Evolutionary conservation across 306 rosid species (phyloP), one percentile per base, ranked within the genome.

Genomic region (Morella rubra): DNA sequence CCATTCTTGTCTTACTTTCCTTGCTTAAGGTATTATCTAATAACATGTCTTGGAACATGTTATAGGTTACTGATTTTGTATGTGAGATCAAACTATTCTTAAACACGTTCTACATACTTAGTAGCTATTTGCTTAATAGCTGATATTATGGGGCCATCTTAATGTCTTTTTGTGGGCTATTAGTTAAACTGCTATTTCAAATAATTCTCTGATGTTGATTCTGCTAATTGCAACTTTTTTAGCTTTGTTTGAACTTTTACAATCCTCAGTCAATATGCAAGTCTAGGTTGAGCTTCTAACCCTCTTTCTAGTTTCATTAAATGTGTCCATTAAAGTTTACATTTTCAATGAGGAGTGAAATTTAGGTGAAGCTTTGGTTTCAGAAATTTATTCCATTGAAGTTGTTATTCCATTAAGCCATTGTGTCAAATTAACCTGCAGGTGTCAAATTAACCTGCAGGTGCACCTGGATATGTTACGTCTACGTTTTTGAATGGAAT

Each of bases 401-500:
- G 60, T 24, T 24, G 44, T 37, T 20, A 8, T 44, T 7, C 27
- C 15, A 11, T 41, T 72, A 14, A 68, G 45, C 11, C 24, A 52
- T 61, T 44, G 60, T 74, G 55, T 46, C 76, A 60, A 76, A 52
- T 75, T n/a, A n/a, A n/a, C n/a, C n/a, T n/a, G n/a, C n/a, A n/a
- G n/a, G n/a, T 86, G 72, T 76, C n/a, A n/a, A n/a, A n/a, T n/a
- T n/a, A n/a, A n/a, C 42, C 71, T 65, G 72, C 90, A 95, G 99
- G 99, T 87, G 97, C 99, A 52, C 99, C 99, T 52, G 99, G 97
- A 83, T 88, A 83, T 75, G 50, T 84, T 52, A 73, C 89, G 15
- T 86, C 97, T 46, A 87, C 97, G 85, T 82, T 95, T 74, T 75
- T 92, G 73, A 95, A 88, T 81, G 99, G 99, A 84, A 87, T 95